Percentiles rank a stretch among this genome's conserved stretches.
Conservation (phyloP, 1,284 basidiomycete species). For the Heterobasidion parviporum region DNA sequence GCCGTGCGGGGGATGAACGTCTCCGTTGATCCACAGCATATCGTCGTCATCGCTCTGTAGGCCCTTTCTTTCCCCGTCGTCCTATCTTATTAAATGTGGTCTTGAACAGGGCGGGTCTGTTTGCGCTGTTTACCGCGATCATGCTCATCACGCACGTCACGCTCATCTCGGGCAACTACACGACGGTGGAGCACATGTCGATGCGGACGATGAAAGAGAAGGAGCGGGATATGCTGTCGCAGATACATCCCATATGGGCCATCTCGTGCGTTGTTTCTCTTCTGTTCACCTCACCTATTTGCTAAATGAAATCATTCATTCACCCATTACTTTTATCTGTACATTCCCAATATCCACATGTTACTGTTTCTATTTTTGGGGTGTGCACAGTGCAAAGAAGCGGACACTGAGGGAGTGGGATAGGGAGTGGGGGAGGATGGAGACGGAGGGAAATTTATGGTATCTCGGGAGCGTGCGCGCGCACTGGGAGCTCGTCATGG, state of each 20-base stretch:
- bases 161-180: slow-evolving; percentile 58
- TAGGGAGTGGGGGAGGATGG: slow-evolving; percentile 66
- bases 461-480: slow-evolving; percentile 56
- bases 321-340: not conserved
- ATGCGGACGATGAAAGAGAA: slow-evolving; percentile 50
- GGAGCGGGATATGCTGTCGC: slow-evolving; percentile 44
- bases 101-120: slow-evolving; percentile 45
- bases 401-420: slow-evolving; percentile 53
- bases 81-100: slow-evolving; percentile 2
- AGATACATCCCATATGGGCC: slow-evolving; percentile 39
- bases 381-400: slow-evolving; percentile 28
- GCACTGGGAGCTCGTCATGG: slow-evolving; percentile 79
- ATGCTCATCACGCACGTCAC: slow-evolving; percentile 54
- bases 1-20: not conserved
- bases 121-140: slow-evolving; percentile 58
- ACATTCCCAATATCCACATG: not conserved
- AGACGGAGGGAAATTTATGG: slow-evolving; percentile 78
- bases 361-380: not conserved
- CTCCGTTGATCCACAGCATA: slow-evolving; percentile 50
- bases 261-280: slow-evolving; percentile 31
- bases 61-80: slow-evolving; percentile 12
- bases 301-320: not conserved
- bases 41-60: slow-evolving; percentile 60
- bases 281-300: not conserved
- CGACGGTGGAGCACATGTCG: slow-evolving; percentile 72